These are phyloP conservation scores for Metroxylon sagu DNA, from an alignment of 176 grass and related monocot genomes.

Conservation along the genomic window DNA sequence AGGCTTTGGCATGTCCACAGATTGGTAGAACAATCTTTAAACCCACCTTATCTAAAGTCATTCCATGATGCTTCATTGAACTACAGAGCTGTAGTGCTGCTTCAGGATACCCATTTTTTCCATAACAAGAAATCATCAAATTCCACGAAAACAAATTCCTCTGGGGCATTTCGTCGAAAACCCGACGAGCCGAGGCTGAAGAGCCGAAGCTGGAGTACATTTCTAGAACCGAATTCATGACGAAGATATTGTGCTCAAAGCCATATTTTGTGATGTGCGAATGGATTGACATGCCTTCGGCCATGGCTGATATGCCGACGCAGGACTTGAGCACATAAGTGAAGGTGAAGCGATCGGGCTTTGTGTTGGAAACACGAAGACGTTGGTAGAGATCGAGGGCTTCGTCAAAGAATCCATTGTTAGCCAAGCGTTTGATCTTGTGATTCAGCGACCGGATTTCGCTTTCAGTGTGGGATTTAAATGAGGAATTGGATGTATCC, in stretches of 20 bases:
- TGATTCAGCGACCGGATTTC: too few species aligned
- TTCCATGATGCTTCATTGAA: conserved; percentile 2
- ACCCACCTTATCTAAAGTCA: neutral
- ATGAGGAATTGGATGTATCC: too few species aligned
- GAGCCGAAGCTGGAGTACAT: neutral
- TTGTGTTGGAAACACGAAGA: too few species aligned
- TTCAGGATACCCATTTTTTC: neutral
- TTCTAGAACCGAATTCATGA: conserved; percentile 1
- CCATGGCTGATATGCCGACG: neutral
- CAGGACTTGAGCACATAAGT: conserved; percentile 1
- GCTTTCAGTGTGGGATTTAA: too few species aligned
- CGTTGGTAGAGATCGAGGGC: too few species aligned
- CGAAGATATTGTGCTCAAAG: neutral
- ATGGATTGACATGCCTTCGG: neutral
- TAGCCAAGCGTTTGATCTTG: too few species aligned
- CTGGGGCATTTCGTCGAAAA: conserved; percentile 7
- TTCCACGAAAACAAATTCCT: conserved; percentile 16
- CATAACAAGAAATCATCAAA: conserved; percentile 5
- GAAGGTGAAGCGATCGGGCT: neutral
- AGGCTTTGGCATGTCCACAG: neutral
- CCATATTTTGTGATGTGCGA: conserved; percentile 5
- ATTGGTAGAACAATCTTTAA: conserved; percentile 10
- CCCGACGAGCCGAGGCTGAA: neutral
- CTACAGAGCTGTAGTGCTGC: neutral
- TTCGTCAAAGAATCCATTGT: too few species aligned